Conservation (phyloP, 1,139 yeast species). For the Debaryomyces sp. region DNA sequence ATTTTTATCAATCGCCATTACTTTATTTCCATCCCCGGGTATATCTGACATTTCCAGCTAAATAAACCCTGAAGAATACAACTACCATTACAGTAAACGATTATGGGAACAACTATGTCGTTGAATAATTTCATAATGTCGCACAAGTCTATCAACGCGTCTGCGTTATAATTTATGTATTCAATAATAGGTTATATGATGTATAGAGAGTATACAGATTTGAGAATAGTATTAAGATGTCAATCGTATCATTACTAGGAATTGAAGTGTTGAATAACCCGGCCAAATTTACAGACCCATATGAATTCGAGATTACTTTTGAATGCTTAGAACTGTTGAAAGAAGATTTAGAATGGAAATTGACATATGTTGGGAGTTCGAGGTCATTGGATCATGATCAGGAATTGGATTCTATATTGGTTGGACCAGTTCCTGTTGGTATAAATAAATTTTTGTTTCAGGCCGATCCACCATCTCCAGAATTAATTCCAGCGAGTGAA, state of each 20-base stretch:
- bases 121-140: background rate
- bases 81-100: background rate
- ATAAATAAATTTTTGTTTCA: constrained; percentile 88
- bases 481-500: constrained; percentile 92
- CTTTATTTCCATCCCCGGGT: background rate
- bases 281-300: constrained; percentile 89
- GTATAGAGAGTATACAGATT: background rate
- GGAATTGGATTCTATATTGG: constrained; percentile 90
- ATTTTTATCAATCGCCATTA: background rate
- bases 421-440: constrained; percentile 98
- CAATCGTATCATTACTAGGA: constrained; percentile 90
- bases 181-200: background rate
- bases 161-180: background rate
- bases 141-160: background rate
- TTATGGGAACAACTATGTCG: constrained; percentile 4
- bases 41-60: background rate
- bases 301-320: constrained; percentile 95
- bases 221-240: constrained; percentile 50
- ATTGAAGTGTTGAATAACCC: constrained; percentile 94
- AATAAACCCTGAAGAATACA: background rate
- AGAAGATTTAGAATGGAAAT: constrained; percentile 95
- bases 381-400: constrained; percentile 94
- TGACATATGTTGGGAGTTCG: constrained; percentile 95
- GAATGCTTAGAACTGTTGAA: constrained; percentile 93
- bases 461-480: constrained; percentile 97